phyloP scores from a whole-genome alignment of 148 eudicot genomes.

The Salicornia ramosissima region DNA sequence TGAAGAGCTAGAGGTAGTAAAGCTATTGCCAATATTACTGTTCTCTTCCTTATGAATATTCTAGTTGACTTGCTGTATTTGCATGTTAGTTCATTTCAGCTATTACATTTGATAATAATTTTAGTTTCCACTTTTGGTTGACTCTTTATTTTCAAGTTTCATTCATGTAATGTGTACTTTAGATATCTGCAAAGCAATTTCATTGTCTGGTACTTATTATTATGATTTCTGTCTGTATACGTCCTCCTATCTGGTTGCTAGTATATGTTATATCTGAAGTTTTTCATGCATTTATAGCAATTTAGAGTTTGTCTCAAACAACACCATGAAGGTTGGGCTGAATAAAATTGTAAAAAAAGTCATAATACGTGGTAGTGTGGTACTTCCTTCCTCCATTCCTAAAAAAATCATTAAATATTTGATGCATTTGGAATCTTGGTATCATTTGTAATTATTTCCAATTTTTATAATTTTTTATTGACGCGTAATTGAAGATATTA shows the following conservation, averaged over 20 bases:
- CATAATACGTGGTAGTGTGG: not conserved
- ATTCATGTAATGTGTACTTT: not conserved
- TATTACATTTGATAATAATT: not conserved
- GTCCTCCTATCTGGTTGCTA: not conserved
- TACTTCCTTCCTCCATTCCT: not conserved
- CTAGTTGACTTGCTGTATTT: not conserved
- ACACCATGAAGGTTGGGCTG: not conserved
- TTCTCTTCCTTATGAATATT: slow-evolving; percentile 4
- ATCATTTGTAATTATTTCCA: too few species aligned
- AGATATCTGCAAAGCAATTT: not conserved
- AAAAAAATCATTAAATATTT: too few species aligned
- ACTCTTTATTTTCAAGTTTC: not conserved
- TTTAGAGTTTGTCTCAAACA: not conserved
- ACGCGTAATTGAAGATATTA: too few species aligned
- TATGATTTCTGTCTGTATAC: not conserved
- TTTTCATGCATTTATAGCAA: not conserved
- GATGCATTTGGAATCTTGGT: too few species aligned
- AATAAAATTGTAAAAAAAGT: not conserved
- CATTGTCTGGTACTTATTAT: not conserved
- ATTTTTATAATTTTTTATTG: too few species aligned
- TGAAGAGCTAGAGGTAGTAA: slow-evolving; percentile 64
- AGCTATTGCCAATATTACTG: not conserved
- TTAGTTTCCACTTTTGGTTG: not conserved
- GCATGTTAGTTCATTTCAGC: not conserved
- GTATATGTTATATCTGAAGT: not conserved